Evolutionary conservation across 2,329 filamentous ascomycete genomes (phyloP).

Genomic region (Colletotrichum phormii): DNA sequence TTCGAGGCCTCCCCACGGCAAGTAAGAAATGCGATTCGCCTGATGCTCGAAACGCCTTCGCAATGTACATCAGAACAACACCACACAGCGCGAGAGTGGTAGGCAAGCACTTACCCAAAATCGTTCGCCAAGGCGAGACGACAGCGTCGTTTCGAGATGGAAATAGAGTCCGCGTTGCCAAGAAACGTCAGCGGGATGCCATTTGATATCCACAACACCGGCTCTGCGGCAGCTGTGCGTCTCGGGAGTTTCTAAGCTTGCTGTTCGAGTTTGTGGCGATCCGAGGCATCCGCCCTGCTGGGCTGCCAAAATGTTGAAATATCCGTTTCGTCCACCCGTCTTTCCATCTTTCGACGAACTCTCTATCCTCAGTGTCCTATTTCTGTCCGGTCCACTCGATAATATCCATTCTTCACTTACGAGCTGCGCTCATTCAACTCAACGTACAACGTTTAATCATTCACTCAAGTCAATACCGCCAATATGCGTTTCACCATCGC

Average conservation of each 20-base stretch:
- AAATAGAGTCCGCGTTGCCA: slow-evolving; percentile 6
- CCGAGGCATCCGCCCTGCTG: not conserved
- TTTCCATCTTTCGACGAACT: not conserved
- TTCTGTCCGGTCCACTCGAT: slow-evolving; percentile 1
- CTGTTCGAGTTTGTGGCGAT: not conserved
- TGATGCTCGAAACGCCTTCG: slow-evolving; percentile 11
- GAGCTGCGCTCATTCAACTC: slow-evolving; percentile 20
- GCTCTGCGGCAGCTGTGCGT: slow-evolving; percentile 16
- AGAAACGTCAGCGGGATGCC: slow-evolving; percentile 27
- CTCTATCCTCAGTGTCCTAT: not conserved
- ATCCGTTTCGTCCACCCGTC: not conserved
- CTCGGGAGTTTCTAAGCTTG: not conserved
- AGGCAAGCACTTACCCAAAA: not conserved
- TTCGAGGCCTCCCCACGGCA: not conserved
- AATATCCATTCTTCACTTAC: not conserved
- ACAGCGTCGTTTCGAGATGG: slow-evolving; percentile 6
- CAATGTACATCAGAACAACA: not conserved
- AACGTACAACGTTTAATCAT: not conserved
- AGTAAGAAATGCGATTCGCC: slow-evolving; percentile 21
- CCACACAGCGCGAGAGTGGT: not conserved
- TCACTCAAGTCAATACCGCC: not conserved
- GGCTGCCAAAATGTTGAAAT: slow-evolving; percentile 13
- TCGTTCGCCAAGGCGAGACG: slow-evolving; percentile 1
- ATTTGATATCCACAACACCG: slow-evolving; percentile 20
- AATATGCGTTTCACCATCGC: slow-evolving; percentile 30